Evolutionary conservation across 805 yeast species (phyloP).

Genomic region (Torulaspora franciscae): DNA sequence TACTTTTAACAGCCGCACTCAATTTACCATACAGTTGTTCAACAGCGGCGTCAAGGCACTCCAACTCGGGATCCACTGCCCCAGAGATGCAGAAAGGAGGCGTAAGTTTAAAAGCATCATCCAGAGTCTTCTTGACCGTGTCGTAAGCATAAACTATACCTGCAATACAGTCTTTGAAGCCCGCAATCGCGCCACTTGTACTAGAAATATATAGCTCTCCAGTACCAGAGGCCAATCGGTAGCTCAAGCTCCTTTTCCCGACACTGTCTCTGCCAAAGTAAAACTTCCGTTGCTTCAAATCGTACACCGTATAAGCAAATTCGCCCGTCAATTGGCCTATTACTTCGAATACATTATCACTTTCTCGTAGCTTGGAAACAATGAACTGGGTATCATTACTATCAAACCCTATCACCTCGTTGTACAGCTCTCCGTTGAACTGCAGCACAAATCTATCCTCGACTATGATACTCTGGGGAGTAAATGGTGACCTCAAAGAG

Average conservation of each 20-base stretch:
- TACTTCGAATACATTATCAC: conserved; percentile 39
- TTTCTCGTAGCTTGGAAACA: conserved; percentile 34
- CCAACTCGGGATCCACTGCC: conserved; percentile 19
- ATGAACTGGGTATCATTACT: conserved; percentile 63
- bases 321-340: conserved; percentile 65
- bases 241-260: conserved; percentile 77
- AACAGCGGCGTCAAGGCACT: conserved; percentile 10
- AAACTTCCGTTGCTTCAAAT: conserved; percentile 37
- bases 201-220: conserved; percentile 47
- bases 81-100: conserved; percentile 20
- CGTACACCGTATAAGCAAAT: conserved; percentile 60
- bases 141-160: conserved; percentile 48
- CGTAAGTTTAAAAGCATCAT: conserved; percentile 15
- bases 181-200: conserved; percentile 26
- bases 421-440: conserved; percentile 89
- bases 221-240: conserved; percentile 22
- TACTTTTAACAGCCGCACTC: conserved; percentile 39
- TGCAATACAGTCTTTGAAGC: conserved; percentile 51
- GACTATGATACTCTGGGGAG: conserved; percentile 58
- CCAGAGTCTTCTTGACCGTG: conserved; percentile 20
- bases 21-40: conserved; percentile 32
- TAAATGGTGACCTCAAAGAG: conserved; percentile 73
- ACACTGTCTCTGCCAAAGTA: conserved; percentile 81
- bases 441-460: conserved; percentile 48
- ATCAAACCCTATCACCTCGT: conserved; percentile 41